Evolutionary conservation across 2,329 filamentous ascomycete genomes (phyloP).

Genomic region (Plenodomus biglobosus): DNA sequence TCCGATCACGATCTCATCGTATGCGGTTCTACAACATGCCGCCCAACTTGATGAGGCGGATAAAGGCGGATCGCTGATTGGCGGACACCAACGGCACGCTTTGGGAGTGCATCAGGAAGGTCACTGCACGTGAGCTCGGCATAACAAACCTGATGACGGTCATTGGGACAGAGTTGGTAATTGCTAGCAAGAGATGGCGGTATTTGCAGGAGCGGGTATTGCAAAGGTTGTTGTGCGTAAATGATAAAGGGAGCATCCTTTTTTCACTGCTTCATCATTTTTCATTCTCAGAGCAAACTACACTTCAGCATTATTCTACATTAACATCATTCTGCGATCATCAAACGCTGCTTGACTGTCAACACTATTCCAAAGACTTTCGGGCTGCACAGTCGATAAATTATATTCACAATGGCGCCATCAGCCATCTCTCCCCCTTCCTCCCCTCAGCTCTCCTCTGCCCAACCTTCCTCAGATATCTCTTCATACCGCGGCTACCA

Average conservation of each 20-base stretch:
- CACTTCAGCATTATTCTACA: too few relatives aligned
- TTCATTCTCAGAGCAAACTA: too few relatives aligned
- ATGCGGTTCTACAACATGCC: neutral
- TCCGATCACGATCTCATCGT: neutral
- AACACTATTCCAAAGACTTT: too few relatives aligned
- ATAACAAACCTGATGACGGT: slow-evolving; percentile 28
- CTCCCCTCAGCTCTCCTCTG: slow-evolving; percentile 31
- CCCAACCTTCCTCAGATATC: slow-evolving; percentile 36
- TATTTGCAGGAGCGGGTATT: slow-evolving; percentile 25
- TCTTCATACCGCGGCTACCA: slow-evolving; percentile 78
- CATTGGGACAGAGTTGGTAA: slow-evolving; percentile 14
- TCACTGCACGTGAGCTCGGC: slow-evolving; percentile 31
- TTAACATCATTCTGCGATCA: neutral
- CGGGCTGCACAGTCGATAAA: neutral
- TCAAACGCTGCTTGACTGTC: too few relatives aligned
- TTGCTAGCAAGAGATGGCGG: slow-evolving; percentile 19
- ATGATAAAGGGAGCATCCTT: slow-evolving; percentile 15
- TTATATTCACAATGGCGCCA: slow-evolving; percentile 31
- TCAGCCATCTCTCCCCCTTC: slow-evolving; percentile 47
- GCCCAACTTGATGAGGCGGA: slow-evolving; percentile 10
- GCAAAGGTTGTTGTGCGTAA: slow-evolving; percentile 11
- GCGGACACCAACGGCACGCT: slow-evolving; percentile 21
- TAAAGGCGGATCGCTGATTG: slow-evolving; percentile 21
- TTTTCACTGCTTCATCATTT: neutral
- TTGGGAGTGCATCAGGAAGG: slow-evolving; percentile 11